Evolutionary conservation across 805 yeast genomes (phyloP).

Genomic region (Lachancea meyersii): DNA sequence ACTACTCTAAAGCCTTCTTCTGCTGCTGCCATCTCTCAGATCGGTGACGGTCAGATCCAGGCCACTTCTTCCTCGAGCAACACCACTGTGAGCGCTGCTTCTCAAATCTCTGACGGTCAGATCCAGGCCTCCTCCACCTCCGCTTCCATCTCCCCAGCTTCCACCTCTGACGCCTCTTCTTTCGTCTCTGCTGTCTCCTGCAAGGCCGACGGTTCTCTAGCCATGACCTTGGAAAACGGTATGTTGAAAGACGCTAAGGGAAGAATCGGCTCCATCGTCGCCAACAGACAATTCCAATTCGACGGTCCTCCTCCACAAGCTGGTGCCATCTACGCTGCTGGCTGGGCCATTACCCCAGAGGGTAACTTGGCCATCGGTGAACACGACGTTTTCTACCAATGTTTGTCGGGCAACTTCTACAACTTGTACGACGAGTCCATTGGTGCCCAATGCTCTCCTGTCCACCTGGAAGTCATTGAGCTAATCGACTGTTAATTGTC

Average conservation of each 20-base stretch:
- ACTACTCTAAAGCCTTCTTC: conserved; percentile 16
- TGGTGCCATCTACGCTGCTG: conserved; percentile 63
- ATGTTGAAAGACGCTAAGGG: conserved; percentile 53
- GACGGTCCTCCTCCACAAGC: conserved; percentile 87
- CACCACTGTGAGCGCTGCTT: conserved; percentile 31
- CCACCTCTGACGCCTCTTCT: conserved; percentile 20
- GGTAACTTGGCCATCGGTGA: conserved; percentile 60
- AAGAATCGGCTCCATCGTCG: conserved; percentile 73
- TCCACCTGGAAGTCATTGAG: conserved; percentile 53
- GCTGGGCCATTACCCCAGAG: conserved; percentile 53
- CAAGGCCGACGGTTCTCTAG: conserved; percentile 43
- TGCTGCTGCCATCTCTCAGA: conserved; percentile 38
- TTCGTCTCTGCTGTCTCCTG: conserved; percentile 38
- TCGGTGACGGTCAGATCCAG: conserved; percentile 50
- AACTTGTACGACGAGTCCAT: conserved; percentile 63
- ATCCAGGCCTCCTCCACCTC: conserved; percentile 20
- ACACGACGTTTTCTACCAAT: conserved; percentile 59
- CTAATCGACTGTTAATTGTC: conserved; percentile 45
- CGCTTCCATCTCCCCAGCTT: conserved; percentile 18
- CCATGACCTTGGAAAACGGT: conserved; percentile 47
- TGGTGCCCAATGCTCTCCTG: conserved; percentile 58
- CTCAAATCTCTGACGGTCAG: conserved; percentile 41
- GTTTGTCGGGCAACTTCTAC: conserved; percentile 71
- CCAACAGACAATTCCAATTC: conserved; percentile 80
- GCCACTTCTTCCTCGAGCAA: conserved; percentile 36